These are phyloP conservation scores for Brassica hybrid DNA, from an alignment of 441 rosid species.

Conservation along the genomic window DNA sequence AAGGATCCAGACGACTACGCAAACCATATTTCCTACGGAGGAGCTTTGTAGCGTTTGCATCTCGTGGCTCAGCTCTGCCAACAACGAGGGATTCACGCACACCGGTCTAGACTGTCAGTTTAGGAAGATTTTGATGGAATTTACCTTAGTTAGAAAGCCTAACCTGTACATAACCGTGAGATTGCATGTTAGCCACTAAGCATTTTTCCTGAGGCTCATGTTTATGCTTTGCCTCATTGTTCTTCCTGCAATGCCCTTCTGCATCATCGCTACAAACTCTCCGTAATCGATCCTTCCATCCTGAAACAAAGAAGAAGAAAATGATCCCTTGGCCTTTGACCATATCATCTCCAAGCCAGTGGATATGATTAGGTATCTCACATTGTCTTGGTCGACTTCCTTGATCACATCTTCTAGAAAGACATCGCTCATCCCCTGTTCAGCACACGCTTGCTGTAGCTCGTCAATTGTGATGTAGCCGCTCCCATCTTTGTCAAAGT, in stretches of 20 bases:
- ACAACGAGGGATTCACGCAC: constrained; percentile 19
- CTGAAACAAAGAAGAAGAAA: constrained; percentile 47
- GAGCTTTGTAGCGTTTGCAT: constrained; percentile 32
- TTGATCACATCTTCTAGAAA: constrained; percentile 86
- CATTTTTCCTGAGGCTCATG: constrained; percentile 78
- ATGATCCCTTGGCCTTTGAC: constrained; percentile 30
- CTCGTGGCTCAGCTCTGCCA: constrained; percentile 29
- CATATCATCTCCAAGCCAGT: constrained; percentile 19
- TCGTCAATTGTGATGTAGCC: constrained; percentile 96
- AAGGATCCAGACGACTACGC: constrained; percentile 21
- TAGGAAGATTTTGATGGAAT: too few relatives aligned
- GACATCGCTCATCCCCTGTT: constrained; percentile 90
- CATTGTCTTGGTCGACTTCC: constrained; percentile 98
- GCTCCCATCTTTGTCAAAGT: constrained; percentile 95
- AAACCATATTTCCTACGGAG: constrained; percentile 15
- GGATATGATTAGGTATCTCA: constrained; percentile 26
- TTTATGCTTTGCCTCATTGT: constrained; percentile 89
- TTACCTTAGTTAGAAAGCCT: constrained; percentile 26
- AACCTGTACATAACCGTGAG: constrained; percentile 38
- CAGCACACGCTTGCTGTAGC: constrained; percentile 93
- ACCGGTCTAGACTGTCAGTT: constrained; percentile 25
- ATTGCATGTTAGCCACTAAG: constrained; percentile 23
- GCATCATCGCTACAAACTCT: constrained; percentile 98
- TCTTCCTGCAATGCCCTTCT: constrained; percentile 89
- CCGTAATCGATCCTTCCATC: constrained; percentile 98